Conservation (phyloP, 805 yeast genomes). For the Wickerhamiella qilinensis region DNA sequence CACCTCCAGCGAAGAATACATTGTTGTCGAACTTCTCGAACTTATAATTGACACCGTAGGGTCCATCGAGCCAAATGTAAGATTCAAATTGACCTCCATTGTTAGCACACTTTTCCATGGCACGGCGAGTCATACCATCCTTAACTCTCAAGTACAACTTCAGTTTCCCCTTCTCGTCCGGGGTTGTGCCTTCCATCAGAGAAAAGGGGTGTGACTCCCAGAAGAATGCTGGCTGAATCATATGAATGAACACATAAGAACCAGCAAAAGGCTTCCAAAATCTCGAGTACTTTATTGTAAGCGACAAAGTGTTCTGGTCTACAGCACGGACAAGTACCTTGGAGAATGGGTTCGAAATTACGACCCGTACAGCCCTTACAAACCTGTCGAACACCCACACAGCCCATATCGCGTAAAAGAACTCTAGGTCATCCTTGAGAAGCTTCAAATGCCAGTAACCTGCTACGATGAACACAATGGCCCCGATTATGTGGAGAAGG, state of each 20-base stretch:
- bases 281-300: conserved; percentile 25
- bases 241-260: conserved; percentile 36
- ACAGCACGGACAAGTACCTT: conserved; percentile 10
- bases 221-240: conserved; percentile 23
- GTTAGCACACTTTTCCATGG: conserved; percentile 15
- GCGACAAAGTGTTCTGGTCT: conserved; percentile 12
- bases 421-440: conserved; percentile 31
- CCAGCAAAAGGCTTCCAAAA: conserved; percentile 39
- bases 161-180: conserved; percentile 8
- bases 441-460: conserved; percentile 40
- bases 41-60: conserved; percentile 34
- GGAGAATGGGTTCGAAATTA: conserved; percentile 33
- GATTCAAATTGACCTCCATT: conserved; percentile 16
- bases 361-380: conserved; percentile 37
- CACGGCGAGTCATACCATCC: conserved; percentile 34
- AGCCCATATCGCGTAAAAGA: conserved; percentile 37
- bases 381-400: conserved; percentile 60
- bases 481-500: conserved; percentile 38
- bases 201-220: conserved; percentile 69
- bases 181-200: conserved; percentile 4
- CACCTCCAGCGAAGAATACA: conserved; percentile 38
- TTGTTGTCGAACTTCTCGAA: conserved; percentile 25
- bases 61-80: conserved; percentile 39
- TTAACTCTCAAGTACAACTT: conserved; percentile 20
- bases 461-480: conserved; percentile 30